Conservation (phyloP, 202 grass and related monocot species). For the Panicum virgatum region DNA sequence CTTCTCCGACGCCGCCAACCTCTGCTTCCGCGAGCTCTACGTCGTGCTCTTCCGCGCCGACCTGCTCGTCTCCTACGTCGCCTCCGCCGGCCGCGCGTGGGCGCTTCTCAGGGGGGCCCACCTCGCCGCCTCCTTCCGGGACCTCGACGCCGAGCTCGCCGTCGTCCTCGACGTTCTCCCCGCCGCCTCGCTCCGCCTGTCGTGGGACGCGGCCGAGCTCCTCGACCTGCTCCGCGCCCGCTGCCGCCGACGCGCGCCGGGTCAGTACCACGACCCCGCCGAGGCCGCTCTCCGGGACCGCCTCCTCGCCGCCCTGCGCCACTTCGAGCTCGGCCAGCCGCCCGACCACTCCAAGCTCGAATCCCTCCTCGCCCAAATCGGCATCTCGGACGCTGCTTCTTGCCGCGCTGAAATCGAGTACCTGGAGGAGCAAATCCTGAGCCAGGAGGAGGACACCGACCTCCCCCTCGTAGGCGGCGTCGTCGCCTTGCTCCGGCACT, state of each 20-base stretch:
- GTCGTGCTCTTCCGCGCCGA: constrained; percentile 89
- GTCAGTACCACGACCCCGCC: constrained; percentile 50
- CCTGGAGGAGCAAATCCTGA: constrained; percentile 84
- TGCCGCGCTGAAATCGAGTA: constrained; percentile 80
- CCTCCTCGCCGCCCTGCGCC: constrained; percentile 53
- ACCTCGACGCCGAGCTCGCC: constrained; percentile 83
- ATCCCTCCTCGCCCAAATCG: constrained; percentile 54
- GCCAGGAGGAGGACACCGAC: constrained; percentile 81
- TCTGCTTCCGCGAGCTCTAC: constrained; percentile 97
- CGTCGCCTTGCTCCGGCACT: constrained; percentile 72
- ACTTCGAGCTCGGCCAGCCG: constrained; percentile 51
- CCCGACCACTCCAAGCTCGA: constrained; percentile 43
- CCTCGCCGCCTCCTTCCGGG: constrained; percentile 70
- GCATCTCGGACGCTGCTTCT: constrained; percentile 47
- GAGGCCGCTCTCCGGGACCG: constrained; percentile 55
- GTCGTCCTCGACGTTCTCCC: constrained; percentile 85
- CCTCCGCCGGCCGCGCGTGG: constrained; percentile 74
- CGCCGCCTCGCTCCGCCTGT: constrained; percentile 52
- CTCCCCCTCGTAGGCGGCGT: constrained; percentile 62
- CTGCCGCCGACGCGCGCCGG: constrained; percentile 51
- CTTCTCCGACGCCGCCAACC: constrained; percentile 58
- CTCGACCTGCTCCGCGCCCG: constrained; percentile 58
- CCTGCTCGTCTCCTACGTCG: constrained; percentile 76
- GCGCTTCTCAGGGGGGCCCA: constrained; percentile 54
- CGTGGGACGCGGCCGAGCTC: constrained; percentile 54